A percentile compares a stretch with the other conserved stretches of the same genome.
These are phyloP conservation scores for Fagus crenata DNA, from an alignment of 306 rosid species.

Conservation along the genomic window DNA sequence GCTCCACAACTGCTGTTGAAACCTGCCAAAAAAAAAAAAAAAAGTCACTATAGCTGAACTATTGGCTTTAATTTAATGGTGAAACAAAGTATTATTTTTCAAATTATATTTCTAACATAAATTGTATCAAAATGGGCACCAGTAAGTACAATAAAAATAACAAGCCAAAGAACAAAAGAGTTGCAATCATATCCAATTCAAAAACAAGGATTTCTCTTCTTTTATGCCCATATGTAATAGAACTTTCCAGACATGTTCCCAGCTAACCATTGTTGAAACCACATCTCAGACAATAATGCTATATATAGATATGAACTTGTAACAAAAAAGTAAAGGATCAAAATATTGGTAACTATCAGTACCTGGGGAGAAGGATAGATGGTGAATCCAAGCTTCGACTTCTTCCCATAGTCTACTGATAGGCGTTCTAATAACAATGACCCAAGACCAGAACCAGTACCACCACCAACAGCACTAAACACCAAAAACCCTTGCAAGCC, in stretches of 20 bases:
- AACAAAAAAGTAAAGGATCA: not conserved
- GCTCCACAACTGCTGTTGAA: constrained; percentile 97
- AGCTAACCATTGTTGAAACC: not conserved
- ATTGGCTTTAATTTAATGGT: not conserved
- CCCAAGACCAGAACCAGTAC: constrained; percentile 95
- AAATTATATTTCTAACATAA: not conserved
- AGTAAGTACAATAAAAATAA: not conserved
- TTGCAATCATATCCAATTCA: not conserved
- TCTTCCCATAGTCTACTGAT: constrained; percentile 93
- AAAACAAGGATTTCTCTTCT: not conserved
- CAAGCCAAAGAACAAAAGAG: not conserved
- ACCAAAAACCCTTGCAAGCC: constrained; percentile 96
- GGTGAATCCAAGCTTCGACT: constrained; percentile 93
- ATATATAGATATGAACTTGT: not conserved
- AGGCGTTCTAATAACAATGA: constrained; percentile 84
- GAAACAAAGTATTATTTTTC: not conserved
- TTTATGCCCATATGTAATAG: not conserved
- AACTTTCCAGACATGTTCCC: not conserved
- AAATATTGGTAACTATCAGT: constrained; percentile 7
- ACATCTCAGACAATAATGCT: not conserved
- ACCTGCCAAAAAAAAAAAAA: constrained; percentile 55
- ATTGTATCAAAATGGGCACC: not conserved
- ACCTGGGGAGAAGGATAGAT: constrained; percentile 99
- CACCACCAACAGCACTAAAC: constrained; percentile 96
- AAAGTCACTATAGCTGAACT: not conserved